Evolutionary conservation across 1,284 basidiomycete genomes (phyloP).

Genomic region (Irpex rosettiformis): DNA sequence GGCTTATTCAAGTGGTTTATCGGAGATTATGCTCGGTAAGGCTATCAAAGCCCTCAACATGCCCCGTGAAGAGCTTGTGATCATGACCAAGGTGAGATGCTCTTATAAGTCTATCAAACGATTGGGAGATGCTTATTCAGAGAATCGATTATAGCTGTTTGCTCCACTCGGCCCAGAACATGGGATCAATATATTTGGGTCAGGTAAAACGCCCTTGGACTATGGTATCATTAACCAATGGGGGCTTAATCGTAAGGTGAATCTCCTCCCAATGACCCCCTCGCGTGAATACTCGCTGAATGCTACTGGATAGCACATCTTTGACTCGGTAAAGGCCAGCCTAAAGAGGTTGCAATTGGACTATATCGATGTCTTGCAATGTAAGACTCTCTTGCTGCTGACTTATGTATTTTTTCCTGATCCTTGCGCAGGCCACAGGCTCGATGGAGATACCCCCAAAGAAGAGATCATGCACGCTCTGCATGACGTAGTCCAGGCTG

Average conservation of each 20-base stretch:
- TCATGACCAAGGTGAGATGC: conserved; percentile 47
- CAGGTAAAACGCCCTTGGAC: conserved; percentile 13
- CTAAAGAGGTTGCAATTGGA: conserved; percentile 65
- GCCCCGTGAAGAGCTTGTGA: conserved; percentile 52
- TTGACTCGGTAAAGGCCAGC: conserved; percentile 67
- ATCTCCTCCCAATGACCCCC: neutral
- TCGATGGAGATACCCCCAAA: conserved; percentile 54
- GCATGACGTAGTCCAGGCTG: conserved; percentile 34
- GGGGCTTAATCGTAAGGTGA: conserved; percentile 31
- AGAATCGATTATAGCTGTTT: conserved; percentile 17
- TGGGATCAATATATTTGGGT: conserved; percentile 3
- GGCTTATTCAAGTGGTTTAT: conserved; percentile 40
- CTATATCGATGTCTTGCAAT: conserved; percentile 68
- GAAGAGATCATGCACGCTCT: conserved; percentile 32
- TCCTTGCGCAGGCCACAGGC: conserved; percentile 12
- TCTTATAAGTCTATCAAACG: neutral
- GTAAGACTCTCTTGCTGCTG: conserved; percentile 23
- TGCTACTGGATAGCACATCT: conserved; percentile 49
- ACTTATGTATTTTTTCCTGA: neutral
- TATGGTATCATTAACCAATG: conserved; percentile 32
- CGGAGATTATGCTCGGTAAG: conserved; percentile 54
- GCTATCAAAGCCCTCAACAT: conserved; percentile 53
- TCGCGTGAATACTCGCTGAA: neutral
- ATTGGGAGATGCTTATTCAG: neutral
- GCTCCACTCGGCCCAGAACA: conserved; percentile 9